Evolutionary conservation across 331 rosid species (phyloP).

Genomic region (Arachis monticola): DNA sequence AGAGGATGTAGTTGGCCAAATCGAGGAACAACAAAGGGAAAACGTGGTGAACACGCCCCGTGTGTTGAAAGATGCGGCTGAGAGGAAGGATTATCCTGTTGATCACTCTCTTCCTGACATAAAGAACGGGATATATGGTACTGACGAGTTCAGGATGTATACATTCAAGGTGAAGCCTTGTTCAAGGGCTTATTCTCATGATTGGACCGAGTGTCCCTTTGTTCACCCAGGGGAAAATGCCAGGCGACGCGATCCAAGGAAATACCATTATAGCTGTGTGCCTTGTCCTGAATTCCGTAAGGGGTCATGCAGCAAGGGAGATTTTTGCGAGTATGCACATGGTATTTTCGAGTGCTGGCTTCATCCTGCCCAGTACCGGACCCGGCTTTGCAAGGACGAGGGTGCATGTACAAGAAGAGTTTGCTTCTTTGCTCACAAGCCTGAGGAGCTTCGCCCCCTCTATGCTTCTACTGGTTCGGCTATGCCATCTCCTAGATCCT

Average conservation of each 20-base stretch:
- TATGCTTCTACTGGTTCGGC: conserved; percentile 89
- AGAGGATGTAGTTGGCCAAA: conserved; percentile 43
- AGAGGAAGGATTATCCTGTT: conserved; percentile 75
- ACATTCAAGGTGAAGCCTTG: conserved; percentile 90
- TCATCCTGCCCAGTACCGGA: conserved; percentile 92
- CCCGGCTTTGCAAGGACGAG: conserved; percentile 92
- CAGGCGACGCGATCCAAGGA: conserved; percentile 87
- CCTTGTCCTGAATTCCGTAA: conserved; percentile 89
- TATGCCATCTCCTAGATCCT: conserved; percentile 79
- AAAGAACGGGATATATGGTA: conserved; percentile 77
- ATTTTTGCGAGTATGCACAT: conserved; percentile 87
- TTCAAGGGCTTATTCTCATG: conserved; percentile 93
- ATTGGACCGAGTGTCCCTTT: conserved; percentile 95
- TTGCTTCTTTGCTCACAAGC: conserved; percentile 88
- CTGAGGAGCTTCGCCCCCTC: conserved; percentile 87
- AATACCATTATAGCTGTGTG: conserved; percentile 83
- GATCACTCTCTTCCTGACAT: conserved; percentile 91
- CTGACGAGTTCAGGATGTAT: conserved; percentile 90
- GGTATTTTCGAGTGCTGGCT: conserved; percentile 98
- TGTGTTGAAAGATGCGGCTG: conserved; percentile 51
- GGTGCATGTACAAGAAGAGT: conserved; percentile 72
- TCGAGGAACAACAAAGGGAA: conserved; percentile 47
- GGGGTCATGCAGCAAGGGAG: conserved; percentile 78
- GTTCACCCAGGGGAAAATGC: conserved; percentile 95
- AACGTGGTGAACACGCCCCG: conserved; percentile 48